A percentile compares a stretch with the other conserved stretches of the same genome.
Evolutionary conservation across 2,329 filamentous ascomycete genomes (phyloP).

Genomic region (Exophiala viscosa): DNA sequence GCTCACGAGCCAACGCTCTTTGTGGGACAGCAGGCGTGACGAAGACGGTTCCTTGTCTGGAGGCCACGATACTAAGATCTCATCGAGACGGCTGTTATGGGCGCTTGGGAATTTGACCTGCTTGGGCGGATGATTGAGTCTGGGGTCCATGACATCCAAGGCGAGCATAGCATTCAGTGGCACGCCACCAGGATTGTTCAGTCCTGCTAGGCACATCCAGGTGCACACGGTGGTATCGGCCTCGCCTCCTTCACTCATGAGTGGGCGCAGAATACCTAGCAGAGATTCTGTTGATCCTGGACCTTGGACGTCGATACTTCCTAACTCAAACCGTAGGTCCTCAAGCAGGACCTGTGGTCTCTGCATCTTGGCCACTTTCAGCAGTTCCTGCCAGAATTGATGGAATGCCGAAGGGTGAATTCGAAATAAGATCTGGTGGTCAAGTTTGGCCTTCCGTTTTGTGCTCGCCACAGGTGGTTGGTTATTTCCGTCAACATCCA

Average conservation of each 20-base stretch:
- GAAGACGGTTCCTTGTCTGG: slow-evolving; percentile 51
- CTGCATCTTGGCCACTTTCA: slow-evolving; percentile 57
- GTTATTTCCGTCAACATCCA: slow-evolving; percentile 32
- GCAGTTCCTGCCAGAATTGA: slow-evolving; percentile 60
- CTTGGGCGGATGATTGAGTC: slow-evolving; percentile 71
- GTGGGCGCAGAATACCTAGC: slow-evolving; percentile 61
- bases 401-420: slow-evolving; percentile 75
- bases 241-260: slow-evolving; percentile 34
- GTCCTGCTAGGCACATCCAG: slow-evolving; percentile 43
- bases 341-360: slow-evolving; percentile 60
- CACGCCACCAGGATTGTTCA: slow-evolving; percentile 67
- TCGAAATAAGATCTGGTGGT: slow-evolving; percentile 62
- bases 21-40: slow-evolving; percentile 64
- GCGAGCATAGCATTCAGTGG: slow-evolving; percentile 67
- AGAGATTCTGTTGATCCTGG: slow-evolving; percentile 78
- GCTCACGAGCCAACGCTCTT: slow-evolving; percentile 61
- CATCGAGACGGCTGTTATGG: slow-evolving; percentile 46
- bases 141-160: slow-evolving; percentile 74
- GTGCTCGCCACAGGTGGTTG: not conserved
- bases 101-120: slow-evolving; percentile 40
- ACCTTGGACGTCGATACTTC: slow-evolving; percentile 66
- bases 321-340: slow-evolving; percentile 68
- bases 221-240: slow-evolving; percentile 28
- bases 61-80: slow-evolving; percentile 65
- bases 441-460: slow-evolving; percentile 35